Base-by-base conservation (phyloP, 441 rosid genomes). In the Metrosideros polymorpha region DNA sequence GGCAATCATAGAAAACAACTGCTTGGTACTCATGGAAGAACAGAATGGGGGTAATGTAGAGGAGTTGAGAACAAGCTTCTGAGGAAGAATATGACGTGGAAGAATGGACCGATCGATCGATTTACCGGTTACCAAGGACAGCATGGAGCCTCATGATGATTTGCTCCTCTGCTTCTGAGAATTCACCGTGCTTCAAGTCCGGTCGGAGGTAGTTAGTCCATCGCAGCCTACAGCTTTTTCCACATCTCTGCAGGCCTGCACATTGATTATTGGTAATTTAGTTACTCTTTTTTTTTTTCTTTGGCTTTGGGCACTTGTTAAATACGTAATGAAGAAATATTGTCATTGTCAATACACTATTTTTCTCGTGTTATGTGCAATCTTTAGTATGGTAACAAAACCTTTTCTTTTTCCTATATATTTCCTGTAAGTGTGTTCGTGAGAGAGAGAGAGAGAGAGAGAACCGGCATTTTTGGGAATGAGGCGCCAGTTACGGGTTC, bases 401-500 rank as follows among this genome's bases (percentile, higher is more conserved):
- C 79, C 79, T 71, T 71, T 71, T 89, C 89, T 27, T 89, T 87
- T 15, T 22, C 85, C 86, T 29, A 63, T 66, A 83, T 82, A 79
- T 35, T 45, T 71, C 79, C 79, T 22, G 4, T 55, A n/a, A 24
- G 47, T 71, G 47, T n/a, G n/a, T 32, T 35, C 42, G 43, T 10
- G 79, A 8, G 45, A 53, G 42, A 85, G 50, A 47, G 50, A 47
- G 50, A 47, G 50, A 47, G 50, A n/a, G 76, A 63, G 43, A 10
- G 15, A 42, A 96, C 99, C 98, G 22, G 97, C 99, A 63, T 95
- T 97, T 89, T 97, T 95, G 85, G 99, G 99, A 84, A 96, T 95
- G 91, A 97, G 98, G 42, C 98, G 97, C 98, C 99, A 97, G 92
- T 95, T 97, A 43, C 99, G 93, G 89, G 98, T 96, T 76, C 99